Base-by-base conservation (phyloP, 345 rosid genomes). In the Dipteronia dyeriana region DNA sequence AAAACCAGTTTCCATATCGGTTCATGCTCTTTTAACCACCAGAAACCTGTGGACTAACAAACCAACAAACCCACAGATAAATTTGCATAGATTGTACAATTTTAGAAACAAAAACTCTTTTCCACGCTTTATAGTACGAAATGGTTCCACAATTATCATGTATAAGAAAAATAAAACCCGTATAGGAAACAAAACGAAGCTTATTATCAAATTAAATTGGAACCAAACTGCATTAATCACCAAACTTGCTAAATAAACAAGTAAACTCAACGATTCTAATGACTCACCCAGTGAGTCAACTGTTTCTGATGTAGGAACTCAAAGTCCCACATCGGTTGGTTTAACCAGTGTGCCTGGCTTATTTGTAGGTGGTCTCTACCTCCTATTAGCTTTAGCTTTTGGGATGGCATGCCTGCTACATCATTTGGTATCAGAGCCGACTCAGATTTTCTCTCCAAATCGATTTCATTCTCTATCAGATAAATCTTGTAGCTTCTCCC, bases 201-300 rank as follows among this genome's bases (percentile, higher is more conserved):
- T 78, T 63, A 88, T 31, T 47, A 92, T 39, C 76, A 92, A 78
- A 83, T 74, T 82, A 49, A 93, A 26, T 77, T 93, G 94, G 80
- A 93, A 87, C 34, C 82, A 88, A 74, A 92, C 79, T 64, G 95
- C 95, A 87, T 89, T 90, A 47, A 89, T 84, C 77, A 91, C 70
- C 76, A 93, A 68, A 2, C 75, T 88, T 74, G 80, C 89, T 51
- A 87, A n/a, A 38, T 73, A 78, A 56, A 80, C 79, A 53, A 90
- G 85, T 68, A 86, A 84, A 81, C 81, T 81, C 57, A 85, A 54
- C 20, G 79, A 53, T 16, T 68, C 29, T 4, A 79, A 51, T 81
- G 81, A 60, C 61, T 57, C 76, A 60, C 78, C 13, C 62, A 22
- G 26, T 41, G 79, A 39, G 17, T 16, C 75, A n/a, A 73, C 67